phyloP scores from a whole-genome alignment of 1,284 basidiomycete species.

The Naganishia albida region DNA sequence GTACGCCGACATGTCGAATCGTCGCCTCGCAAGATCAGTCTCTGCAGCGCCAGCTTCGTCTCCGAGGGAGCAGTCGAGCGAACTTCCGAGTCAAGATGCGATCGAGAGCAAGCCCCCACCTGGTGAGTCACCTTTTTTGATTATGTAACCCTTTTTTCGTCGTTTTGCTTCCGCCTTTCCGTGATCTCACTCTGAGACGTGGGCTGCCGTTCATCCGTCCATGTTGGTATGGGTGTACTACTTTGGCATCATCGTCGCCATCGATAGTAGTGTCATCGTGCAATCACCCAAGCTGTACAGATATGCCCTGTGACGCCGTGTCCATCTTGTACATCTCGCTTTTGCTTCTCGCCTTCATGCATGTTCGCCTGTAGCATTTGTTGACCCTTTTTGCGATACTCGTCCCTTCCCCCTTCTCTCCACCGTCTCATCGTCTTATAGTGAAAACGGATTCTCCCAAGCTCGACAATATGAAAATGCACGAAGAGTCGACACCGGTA shows the following conservation, averaged over 20 bases:
- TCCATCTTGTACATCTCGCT: neutral
- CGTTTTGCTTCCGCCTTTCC: constrained; percentile 4
- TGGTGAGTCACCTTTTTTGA: constrained; percentile 13
- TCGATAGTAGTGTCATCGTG: no score
- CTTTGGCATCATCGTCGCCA: neutral
- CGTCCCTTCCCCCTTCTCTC: neutral
- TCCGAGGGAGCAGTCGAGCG: neutral
- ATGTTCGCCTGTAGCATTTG: neutral
- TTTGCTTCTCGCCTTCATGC: neutral
- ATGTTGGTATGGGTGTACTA: neutral
- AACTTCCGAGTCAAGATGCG: constrained; percentile 6
- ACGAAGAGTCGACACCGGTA: neutral
- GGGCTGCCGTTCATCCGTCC: neutral
- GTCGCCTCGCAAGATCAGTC: neutral
- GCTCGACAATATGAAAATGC: neutral
- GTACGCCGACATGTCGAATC: neutral
- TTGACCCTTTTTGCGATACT: neutral
- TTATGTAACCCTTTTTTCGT: neutral
- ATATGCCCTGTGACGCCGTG: no score
- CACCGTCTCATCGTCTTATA: neutral
- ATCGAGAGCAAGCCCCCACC: constrained; percentile 9
- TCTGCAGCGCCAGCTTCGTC: constrained; percentile 7
- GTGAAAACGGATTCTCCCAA: neutral
- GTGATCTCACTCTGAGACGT: neutral
- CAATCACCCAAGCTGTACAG: no score